phyloP scores from a whole-genome alignment of 352 stramenopile species.

The Globisporangium cederbergense region DNA sequence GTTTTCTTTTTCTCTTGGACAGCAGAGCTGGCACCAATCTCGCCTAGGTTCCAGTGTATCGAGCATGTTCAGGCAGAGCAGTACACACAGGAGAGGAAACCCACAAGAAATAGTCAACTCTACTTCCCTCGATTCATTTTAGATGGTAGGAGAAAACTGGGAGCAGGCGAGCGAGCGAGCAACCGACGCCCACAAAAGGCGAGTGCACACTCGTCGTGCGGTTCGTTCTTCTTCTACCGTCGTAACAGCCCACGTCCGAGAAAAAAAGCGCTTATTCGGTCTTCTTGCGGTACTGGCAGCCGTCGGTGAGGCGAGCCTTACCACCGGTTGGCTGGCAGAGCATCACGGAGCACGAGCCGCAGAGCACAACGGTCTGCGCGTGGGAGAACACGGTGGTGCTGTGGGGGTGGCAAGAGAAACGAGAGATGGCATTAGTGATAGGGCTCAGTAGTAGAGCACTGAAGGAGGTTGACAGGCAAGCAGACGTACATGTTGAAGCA shows the following conservation, averaged over 20 bases:
- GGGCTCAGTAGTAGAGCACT: background rate
- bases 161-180: slow-evolving; percentile 3
- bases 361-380: slow-evolving; percentile 98
- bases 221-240: slow-evolving; percentile 34
- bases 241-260: slow-evolving; percentile 15
- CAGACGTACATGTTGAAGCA: slow-evolving; percentile 97
- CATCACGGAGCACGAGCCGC: slow-evolving; percentile 96
- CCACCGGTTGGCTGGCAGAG: slow-evolving; percentile 98
- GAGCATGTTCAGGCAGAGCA: background rate
- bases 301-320: slow-evolving; percentile 97
- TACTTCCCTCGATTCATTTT: slow-evolving; percentile 55
- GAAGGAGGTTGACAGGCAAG: background rate
- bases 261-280: slow-evolving; percentile 89
- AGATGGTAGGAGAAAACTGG: slow-evolving; percentile 17
- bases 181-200: background rate
- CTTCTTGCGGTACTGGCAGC: slow-evolving; percentile 99
- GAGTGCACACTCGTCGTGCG: background rate
- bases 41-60: background rate
- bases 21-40: background rate
- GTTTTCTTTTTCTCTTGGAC: background rate
- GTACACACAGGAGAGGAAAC: slow-evolving; percentile 27
- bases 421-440: background rate
- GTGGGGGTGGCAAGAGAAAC: background rate
- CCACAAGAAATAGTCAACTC: slow-evolving; percentile 68
- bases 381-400: slow-evolving; percentile 99